Evolutionary conservation across 2,329 filamentous ascomycete species (phyloP).

Genomic region (Coniella vitis): DNA sequence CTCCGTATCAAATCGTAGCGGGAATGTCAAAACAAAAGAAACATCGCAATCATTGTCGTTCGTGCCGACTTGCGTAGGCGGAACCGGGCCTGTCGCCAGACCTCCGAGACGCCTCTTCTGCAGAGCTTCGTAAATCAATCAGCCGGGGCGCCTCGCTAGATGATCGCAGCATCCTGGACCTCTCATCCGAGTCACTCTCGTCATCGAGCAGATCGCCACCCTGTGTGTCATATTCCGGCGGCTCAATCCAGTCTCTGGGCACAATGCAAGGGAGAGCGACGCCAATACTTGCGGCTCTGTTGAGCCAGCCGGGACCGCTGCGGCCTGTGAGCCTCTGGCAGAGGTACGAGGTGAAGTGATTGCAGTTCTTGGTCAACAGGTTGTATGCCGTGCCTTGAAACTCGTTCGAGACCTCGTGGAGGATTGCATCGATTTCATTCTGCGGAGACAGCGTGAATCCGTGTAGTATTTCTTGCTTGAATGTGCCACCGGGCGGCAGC

Average conservation of each 20-base stretch:
- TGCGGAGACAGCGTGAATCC: conserved; percentile 67
- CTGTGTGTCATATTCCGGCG: conserved; percentile 67
- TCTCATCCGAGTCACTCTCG: conserved; percentile 46
- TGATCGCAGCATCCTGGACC: conserved; percentile 50
- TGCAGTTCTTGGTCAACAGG: conserved; percentile 77
- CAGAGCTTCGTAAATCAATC: conserved; percentile 17
- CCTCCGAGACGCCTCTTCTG: conserved; percentile 21
- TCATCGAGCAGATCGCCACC: conserved; percentile 63
- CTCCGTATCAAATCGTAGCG: too few relatives aligned
- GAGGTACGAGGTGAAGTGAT: conserved; percentile 76
- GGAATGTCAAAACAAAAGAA: too few relatives aligned
- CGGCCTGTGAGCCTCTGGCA: conserved; percentile 66
- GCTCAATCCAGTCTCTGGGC: conserved; percentile 73
- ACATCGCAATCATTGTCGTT: background rate
- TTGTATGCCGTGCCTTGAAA: conserved; percentile 76
- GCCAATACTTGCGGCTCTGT: conserved; percentile 77
- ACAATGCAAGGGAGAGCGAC: conserved; percentile 76
- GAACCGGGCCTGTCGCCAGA: conserved; percentile 13
- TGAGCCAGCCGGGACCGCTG: conserved; percentile 68
- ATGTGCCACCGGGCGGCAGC: conserved; percentile 71
- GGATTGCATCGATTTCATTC: conserved; percentile 63
- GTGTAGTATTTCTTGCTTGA: conserved; percentile 67
- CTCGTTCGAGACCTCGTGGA: conserved; percentile 60
- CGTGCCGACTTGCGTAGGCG: background rate
- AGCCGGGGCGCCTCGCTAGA: conserved; percentile 21